Conservation (phyloP, 2,329 filamentous ascomycete species). For the Fusarium gaditjirri region DNA sequence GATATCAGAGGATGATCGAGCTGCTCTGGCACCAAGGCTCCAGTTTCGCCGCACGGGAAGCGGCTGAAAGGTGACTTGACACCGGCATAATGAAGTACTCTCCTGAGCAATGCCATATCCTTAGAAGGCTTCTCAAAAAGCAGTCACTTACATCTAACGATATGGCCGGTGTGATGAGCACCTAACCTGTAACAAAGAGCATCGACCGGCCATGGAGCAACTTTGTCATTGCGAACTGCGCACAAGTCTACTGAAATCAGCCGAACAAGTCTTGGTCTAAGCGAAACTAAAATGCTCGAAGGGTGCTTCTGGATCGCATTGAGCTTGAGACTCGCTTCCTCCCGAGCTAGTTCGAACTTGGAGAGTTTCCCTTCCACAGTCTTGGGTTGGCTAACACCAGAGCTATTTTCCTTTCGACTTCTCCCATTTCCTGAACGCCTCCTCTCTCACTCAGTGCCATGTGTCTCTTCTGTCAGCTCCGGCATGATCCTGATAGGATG, state of each 20-base stretch:
- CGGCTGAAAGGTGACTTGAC: conserved; percentile 75
- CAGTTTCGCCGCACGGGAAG: conserved; percentile 56
- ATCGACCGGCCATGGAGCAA: conserved; percentile 63
- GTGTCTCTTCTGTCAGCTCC: conserved; percentile 68
- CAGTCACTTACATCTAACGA: conserved; percentile 66
- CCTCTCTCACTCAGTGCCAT: conserved; percentile 74
- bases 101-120: conserved; percentile 63
- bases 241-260: conserved; percentile 66
- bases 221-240: conserved; percentile 59
- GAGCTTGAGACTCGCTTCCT: conserved; percentile 64
- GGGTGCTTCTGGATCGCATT: conserved; percentile 71
- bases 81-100: conserved; percentile 72
- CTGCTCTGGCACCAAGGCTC: conserved; percentile 60
- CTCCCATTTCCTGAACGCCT: conserved; percentile 66
- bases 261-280: conserved; percentile 66
- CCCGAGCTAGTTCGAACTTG: conserved; percentile 67
- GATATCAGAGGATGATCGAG: conserved; percentile 70
- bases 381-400: conserved; percentile 52
- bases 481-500: conserved; percentile 62
- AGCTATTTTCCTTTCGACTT: conserved; percentile 53
- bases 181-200: conserved; percentile 75
- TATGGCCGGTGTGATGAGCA: conserved; percentile 83
- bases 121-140: conserved; percentile 63
- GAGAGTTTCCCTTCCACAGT: conserved; percentile 54
- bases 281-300: conserved; percentile 74